A percentile compares a stretch with the other conserved stretches of the same genome.
phyloP scores from a whole-genome alignment of 2,329 filamentous ascomycete species.

The Hymenoscyphus albidus region DNA sequence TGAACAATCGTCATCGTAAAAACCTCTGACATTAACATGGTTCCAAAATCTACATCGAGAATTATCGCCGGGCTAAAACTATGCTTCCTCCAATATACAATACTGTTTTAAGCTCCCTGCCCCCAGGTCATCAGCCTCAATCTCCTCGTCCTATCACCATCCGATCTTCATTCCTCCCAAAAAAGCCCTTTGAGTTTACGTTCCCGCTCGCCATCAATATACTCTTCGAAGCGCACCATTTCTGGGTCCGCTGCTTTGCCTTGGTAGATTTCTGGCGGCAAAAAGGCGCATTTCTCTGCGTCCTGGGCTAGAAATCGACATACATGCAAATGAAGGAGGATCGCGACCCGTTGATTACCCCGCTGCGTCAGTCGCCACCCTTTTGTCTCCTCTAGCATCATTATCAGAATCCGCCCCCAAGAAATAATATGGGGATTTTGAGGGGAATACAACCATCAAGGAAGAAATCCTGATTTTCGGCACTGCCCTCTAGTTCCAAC shows the following conservation, averaged over 20 bases:
- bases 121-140: background rate
- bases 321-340: slow-evolving; percentile 37
- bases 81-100: background rate
- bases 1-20: too few relatives aligned
- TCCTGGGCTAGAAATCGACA: slow-evolving; percentile 36
- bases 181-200: slow-evolving; percentile 25
- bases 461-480: slow-evolving; percentile 32
- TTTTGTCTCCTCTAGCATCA: slow-evolving; percentile 23
- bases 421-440: background rate
- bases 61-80: background rate
- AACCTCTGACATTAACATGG: background rate
- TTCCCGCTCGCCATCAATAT: slow-evolving; percentile 23
- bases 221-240: slow-evolving; percentile 22
- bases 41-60: background rate
- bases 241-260: slow-evolving; percentile 20
- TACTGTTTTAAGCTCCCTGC: background rate
- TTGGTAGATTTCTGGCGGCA: slow-evolving; percentile 32
- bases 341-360: slow-evolving; percentile 37
- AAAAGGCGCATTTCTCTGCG: slow-evolving; percentile 34
- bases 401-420: slow-evolving; percentile 4
- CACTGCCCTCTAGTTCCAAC: slow-evolving; percentile 21
- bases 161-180: slow-evolving; percentile 14
- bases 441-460: slow-evolving; percentile 27
- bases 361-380: slow-evolving; percentile 34
- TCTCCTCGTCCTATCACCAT: background rate